Evolutionary conservation across 2,329 filamentous ascomycete genomes (phyloP), one percentile per base, ranked within the genome.

Genomic region (Apiospora rasikravindrae): DNA sequence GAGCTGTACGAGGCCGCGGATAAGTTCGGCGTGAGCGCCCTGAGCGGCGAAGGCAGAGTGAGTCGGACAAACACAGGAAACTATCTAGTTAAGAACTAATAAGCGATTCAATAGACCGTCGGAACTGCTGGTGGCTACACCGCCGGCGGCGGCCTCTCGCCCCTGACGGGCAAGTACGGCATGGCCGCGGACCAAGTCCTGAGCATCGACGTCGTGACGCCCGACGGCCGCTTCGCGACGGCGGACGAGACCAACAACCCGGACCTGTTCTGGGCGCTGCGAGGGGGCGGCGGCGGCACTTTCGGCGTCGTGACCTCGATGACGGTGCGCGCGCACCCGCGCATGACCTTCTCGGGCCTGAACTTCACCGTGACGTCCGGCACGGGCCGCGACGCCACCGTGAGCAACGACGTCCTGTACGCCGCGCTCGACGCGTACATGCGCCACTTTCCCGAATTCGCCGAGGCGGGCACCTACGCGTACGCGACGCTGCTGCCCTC

Each of bases 1-100:
- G 88, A 90, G 73, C 78, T 88, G 1, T 90, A 90, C 75, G 83
- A 83, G 42, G 84, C 83, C 51, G 88, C 87, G 1, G 77, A 86
- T n/a, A 79, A 82, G 40, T 78, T 83, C 40, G 85, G 85, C 1
- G 81, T 86, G 69, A 83, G 81, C 0, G 83, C 89, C 1, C 84
- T 90, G 2, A 86, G 85, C 29, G 89, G 88, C 5, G 86, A 87
- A 24, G 88, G 87, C 72, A 74, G 68, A 40, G 68, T 69, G 22
- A 73, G 78, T 77, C 71, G 73, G 2, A 6, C 19, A 3, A 3
- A 37, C n/a, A n/a, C n/a, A n/a, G n/a, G n/a, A n/a, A n/a, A n/a
- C n/a, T n/a, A n/a, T n/a, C n/a, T n/a, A n/a, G n/a, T n/a, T n/a
- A n/a, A n/a, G n/a, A n/a, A n/a, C n/a, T n/a, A n/a, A n/a, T n/a